Evolutionary conservation across 2,329 filamentous ascomycete species (phyloP).

Genomic region (Fusarium brachygibbosum): DNA sequence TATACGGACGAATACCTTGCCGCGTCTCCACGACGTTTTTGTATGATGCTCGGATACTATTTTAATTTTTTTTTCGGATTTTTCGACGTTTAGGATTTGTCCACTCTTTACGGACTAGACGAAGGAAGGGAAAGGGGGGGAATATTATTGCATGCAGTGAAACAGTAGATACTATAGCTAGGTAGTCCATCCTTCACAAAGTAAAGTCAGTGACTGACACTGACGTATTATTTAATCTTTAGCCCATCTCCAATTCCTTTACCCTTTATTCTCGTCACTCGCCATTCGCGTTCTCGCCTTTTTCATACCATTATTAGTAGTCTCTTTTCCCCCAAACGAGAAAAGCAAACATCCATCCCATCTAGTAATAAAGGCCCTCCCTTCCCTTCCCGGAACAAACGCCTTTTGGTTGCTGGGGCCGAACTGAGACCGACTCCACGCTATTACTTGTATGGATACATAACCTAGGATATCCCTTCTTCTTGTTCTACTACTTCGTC

Average conservation of each 20-base stretch:
- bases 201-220: conserved; percentile 5
- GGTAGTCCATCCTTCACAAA: neutral
- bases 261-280: neutral
- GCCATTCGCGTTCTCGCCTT: neutral
- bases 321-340: neutral
- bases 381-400: conserved; percentile 8
- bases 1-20: conserved; percentile 31
- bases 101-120: neutral
- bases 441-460: neutral
- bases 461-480: neutral
- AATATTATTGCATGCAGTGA: neutral
- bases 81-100: conserved; percentile 13
- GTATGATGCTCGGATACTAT: conserved; percentile 6
- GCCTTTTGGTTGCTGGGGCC: neutral
- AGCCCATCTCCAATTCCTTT: neutral
- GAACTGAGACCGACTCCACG: neutral
- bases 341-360: conserved; percentile 13
- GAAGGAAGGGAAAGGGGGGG: neutral
- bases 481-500: neutral
- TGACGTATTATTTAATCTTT: conserved; percentile 25
- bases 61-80: neutral
- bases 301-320: neutral
- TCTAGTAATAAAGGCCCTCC: neutral
- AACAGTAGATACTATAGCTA: neutral
- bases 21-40: conserved; percentile 13